These are phyloP conservation scores for Ajuga chamaepitys DNA, from an alignment of 257 asterid species.

Conservation along the genomic window DNA sequence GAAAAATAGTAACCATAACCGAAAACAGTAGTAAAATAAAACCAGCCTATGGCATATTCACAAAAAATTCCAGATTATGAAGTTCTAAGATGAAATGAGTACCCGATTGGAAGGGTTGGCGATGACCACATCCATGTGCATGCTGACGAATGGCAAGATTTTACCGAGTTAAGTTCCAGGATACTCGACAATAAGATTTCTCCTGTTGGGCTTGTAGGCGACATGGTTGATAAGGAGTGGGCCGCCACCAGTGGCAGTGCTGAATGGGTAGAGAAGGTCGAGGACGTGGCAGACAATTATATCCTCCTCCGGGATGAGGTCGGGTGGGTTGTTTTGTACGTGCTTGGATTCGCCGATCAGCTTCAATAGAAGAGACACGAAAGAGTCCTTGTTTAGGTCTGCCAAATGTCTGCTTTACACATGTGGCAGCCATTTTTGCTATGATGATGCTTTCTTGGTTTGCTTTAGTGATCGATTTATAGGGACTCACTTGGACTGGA, in stretches of 20 bases:
- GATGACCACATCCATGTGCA: slow-evolving; percentile 99
- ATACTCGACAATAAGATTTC: slow-evolving; percentile 91
- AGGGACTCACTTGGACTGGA: too few species aligned
- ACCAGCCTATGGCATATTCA: not conserved
- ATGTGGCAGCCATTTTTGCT: slow-evolving; percentile 49
- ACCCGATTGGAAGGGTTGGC: slow-evolving; percentile 94
- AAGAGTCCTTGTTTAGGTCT: slow-evolving; percentile 64
- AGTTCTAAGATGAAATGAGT: too few species aligned
- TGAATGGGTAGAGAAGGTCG: slow-evolving; percentile 65
- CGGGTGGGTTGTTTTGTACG: slow-evolving; percentile 97
- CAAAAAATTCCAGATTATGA: not conserved
- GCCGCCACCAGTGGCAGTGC: slow-evolving; percentile 79
- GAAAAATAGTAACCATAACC: not conserved
- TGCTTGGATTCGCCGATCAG: slow-evolving; percentile 81
- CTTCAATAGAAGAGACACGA: slow-evolving; percentile 55
- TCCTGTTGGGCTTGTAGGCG: slow-evolving; percentile 82
- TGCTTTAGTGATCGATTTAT: too few species aligned
- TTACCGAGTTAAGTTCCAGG: slow-evolving; percentile 82
- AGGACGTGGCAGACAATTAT: slow-evolving; percentile 75
- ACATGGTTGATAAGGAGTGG: slow-evolving; percentile 75
- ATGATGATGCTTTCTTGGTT: too few species aligned
- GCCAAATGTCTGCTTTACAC: slow-evolving; percentile 45
- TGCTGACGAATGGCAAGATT: slow-evolving; percentile 81
- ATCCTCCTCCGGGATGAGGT: slow-evolving; percentile 91
- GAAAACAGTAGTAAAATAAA: not conserved